Conservation (phyloP, 108 stramenopile species). For the Conticribra guillardii region DNA sequence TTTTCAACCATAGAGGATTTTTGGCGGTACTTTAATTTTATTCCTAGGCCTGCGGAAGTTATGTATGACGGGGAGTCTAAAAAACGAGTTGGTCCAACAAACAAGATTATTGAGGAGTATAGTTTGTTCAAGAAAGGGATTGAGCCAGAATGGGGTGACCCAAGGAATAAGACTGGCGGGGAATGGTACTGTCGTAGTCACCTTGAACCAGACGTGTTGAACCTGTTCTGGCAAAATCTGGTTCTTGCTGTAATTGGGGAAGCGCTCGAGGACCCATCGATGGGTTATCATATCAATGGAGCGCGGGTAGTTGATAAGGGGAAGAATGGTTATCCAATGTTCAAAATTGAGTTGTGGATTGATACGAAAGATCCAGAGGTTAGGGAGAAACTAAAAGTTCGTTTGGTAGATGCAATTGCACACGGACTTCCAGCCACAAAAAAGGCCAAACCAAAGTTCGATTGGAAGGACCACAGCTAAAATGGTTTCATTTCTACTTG, state of each 20-base stretch:
- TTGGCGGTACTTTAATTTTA: conserved; percentile 89
- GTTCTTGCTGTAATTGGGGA: conserved; percentile 89
- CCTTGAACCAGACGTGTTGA: conserved; percentile 76
- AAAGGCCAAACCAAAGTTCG: conserved; percentile 79
- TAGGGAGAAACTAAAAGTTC: conserved; percentile 61
- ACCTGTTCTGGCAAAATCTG: conserved; percentile 91
- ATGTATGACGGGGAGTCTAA: conserved; percentile 87
- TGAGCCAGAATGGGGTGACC: conserved; percentile 95
- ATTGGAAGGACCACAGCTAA: conserved; percentile 83
- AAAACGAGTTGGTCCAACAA: conserved; percentile 75
- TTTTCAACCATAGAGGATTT: conserved; percentile 92
- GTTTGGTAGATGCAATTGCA: conserved; percentile 63
- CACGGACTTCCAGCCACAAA: conserved; percentile 62
- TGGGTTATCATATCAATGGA: conserved; percentile 82
- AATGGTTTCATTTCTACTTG: neutral
- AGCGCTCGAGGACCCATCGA: conserved; percentile 79
- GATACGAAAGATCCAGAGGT: conserved; percentile 69
- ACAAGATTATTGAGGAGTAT: conserved; percentile 88
- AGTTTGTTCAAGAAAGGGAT: conserved; percentile 94
- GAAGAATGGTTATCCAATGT: conserved; percentile 72
- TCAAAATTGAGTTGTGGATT: conserved; percentile 88
- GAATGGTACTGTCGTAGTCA: conserved; percentile 88
- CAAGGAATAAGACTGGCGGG: conserved; percentile 85
- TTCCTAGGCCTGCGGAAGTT: conserved; percentile 82
- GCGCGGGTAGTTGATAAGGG: conserved; percentile 92